Base-by-base conservation (phyloP, 305 asterid species). In the Lippia alba region DNA sequence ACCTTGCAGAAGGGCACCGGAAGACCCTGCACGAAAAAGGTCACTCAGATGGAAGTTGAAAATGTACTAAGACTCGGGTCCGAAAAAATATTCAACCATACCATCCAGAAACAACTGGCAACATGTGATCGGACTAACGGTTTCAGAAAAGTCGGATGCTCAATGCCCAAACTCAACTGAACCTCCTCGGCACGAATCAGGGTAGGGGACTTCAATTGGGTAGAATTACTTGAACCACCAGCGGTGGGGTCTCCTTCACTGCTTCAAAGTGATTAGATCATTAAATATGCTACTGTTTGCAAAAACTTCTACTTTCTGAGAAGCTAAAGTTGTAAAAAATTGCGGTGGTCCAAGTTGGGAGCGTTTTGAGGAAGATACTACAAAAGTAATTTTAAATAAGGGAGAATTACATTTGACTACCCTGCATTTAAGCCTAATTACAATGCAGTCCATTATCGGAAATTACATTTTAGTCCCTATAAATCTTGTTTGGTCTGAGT, bases 21-120 rank as follows among this genome's bases (percentile, higher is more conserved):
- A 74, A 91, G 91, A 59, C 97, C 97, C 96, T 91, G 86, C 74
- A 75, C 12, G 61, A 69, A 75, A 65, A 71, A 9, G 49, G 48
- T 40, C 41, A 46, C 50, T 24, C 61, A 69, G 34, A 15, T 9
- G 59, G 56, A 50, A 49, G 53, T 54, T 74, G 61, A 69, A 68
- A 69, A 50, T 12, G 16, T 6, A 74, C 19, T n/a, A 54, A 45
- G 30, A 60, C 17, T 64, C 57, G 50, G 32, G 16, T 61, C 17
- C 60, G 57, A 62, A 58, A 56, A 61, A 50, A 51, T 33, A 51
- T 33, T 30, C 12, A 3, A 46, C 46, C 67, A 44, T 82, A 93
- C 98, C 98, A 93, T 93, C 98, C 98, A 91, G 82, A 93, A 93
- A 80, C 98, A 93, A 78, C 98, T 89, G 57, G 78, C 96, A 30